Evolutionary conservation across 2,329 filamentous ascomycete species (phyloP), one percentile per base, ranked within the genome.

Genomic region (Sporothrix mexicana): DNA sequence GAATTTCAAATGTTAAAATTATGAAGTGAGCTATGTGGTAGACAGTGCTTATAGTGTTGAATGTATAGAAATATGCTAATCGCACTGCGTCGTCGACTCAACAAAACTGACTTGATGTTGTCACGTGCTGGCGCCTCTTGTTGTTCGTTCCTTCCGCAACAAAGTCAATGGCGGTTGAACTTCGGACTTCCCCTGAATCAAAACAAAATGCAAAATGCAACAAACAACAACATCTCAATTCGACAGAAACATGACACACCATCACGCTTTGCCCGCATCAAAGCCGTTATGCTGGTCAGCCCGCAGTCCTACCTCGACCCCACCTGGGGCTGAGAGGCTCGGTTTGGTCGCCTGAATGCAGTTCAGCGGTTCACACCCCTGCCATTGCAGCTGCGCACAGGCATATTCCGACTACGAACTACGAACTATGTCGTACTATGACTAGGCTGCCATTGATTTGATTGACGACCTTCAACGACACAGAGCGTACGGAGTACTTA

Each of bases 271-370:
- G 7, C 53, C 53, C 10, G n/a, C 53, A 55, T 20, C 7, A 3
- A 10, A 8, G 10, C 53, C 53, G 20, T 20, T 25, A 15, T 36
- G 30, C 30, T 36, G 30, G 30, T 36, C 30, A 36, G 30, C 30
- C 30, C 7, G 7, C 30, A 36, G 30, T 4, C 30, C 30, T 36
- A 36, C 30, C 30, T 36, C 53, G 4, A 57, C 55, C 55, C 23
- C 55, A 57, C 55, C 30, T 30, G 55, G 30, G 55, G 55, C 23
- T 57, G n/a, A n/a, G n/a, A n/a, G n/a, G n/a, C n/a, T n/a, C n/a
- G n/a, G n/a, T n/a, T n/a, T n/a, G n/a, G n/a, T n/a, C n/a, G 13
- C 47, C 47, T 17, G 23, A 23, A 30, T 57, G 55, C 55, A 36
- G 5, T 23, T 57, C 20, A 23, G n/a, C n/a, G n/a, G n/a, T n/a